Evolutionary conservation across 441 rosid species (phyloP).

Genomic region (Gossypium gossypioides): DNA sequence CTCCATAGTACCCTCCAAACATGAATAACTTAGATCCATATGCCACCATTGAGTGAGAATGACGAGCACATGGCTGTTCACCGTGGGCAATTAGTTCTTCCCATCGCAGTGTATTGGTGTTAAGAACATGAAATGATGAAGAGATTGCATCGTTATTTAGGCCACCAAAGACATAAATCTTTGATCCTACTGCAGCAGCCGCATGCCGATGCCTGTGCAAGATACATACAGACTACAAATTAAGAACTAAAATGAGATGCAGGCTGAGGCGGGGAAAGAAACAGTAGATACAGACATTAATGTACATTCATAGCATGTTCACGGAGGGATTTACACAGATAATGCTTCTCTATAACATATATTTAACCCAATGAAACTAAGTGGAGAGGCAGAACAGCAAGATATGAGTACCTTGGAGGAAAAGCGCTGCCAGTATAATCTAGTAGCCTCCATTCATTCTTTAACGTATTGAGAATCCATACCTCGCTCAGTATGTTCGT

Average conservation of each 20-base stretch:
- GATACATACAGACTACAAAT: slow-evolving; percentile 8
- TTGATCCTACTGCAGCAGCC: slow-evolving; percentile 62
- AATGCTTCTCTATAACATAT: neutral
- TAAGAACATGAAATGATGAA: slow-evolving; percentile 52
- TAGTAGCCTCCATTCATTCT: slow-evolving; percentile 45
- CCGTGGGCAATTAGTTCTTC: slow-evolving; percentile 44
- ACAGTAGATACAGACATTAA: neutral
- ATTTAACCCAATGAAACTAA: neutral
- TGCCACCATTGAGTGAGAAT: slow-evolving; percentile 82
- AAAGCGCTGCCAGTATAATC: slow-evolving; percentile 48
- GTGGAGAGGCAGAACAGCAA: slow-evolving; percentile 1
- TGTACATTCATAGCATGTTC: neutral
- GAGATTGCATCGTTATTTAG: slow-evolving; percentile 43
- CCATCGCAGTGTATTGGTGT: slow-evolving; percentile 53
- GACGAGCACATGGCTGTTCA: slow-evolving; percentile 70
- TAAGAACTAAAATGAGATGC: slow-evolving; percentile 5
- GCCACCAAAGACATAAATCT: slow-evolving; percentile 75
- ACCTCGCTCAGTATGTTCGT: slow-evolving; percentile 56
- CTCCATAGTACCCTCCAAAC: slow-evolving; percentile 81
- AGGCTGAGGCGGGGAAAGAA: neutral
- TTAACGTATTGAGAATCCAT: slow-evolving; percentile 51
- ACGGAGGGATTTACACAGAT: slow-evolving; percentile 8
- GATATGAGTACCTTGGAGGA: slow-evolving; percentile 44
- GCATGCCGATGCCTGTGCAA: slow-evolving; percentile 77
- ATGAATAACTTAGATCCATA: slow-evolving; percentile 48